A percentile compares a stretch with the other conserved stretches of the same genome.
phyloP scores from a whole-genome alignment of 305 asterid species.

The Plantago lanceolata region DNA sequence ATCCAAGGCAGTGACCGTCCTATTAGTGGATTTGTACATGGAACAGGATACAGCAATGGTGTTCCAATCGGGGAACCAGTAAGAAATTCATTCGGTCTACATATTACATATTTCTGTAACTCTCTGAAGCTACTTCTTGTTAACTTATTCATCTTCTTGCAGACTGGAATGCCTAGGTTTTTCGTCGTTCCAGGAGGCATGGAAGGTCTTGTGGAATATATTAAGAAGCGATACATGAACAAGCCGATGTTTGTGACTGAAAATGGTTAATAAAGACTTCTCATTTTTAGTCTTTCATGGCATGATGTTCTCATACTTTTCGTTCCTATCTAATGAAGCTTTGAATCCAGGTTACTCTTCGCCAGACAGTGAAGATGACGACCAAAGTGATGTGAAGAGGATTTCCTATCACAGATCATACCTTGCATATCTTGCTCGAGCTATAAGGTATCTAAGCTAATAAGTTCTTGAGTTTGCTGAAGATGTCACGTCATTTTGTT shows the following conservation, averaged over 20 bases:
- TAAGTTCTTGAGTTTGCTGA: too few species aligned
- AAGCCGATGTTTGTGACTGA: slow-evolving; percentile 71
- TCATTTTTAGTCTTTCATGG: not conserved
- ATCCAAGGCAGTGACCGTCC: slow-evolving; percentile 45
- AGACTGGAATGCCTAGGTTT: slow-evolving; percentile 57
- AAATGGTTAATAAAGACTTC: slow-evolving; percentile 77
- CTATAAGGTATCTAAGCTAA: slow-evolving; percentile 45
- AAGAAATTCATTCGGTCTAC: slow-evolving; percentile 7
- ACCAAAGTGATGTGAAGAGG: slow-evolving; percentile 49
- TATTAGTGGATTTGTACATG: slow-evolving; percentile 46
- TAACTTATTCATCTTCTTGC: slow-evolving; percentile 22
- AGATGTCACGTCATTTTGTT: not conserved
- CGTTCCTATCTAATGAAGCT: too few species aligned
- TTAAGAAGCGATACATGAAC: slow-evolving; percentile 60
- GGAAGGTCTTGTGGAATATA: slow-evolving; percentile 50
- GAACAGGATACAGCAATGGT: slow-evolving; percentile 45
- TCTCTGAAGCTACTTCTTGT: not conserved
- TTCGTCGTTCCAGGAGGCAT: slow-evolving; percentile 72
- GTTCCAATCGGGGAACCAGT: slow-evolving; percentile 65
- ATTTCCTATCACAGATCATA: slow-evolving; percentile 50
- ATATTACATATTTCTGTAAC: not conserved
- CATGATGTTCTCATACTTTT: too few species aligned
- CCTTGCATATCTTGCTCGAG: slow-evolving; percentile 55
- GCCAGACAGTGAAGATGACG: slow-evolving; percentile 30
- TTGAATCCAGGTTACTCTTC: slow-evolving; percentile 54